A percentile compares a stretch with the other conserved stretches of the same genome.
Evolutionary conservation across 345 rosid species (phyloP).

Genomic region (Salix caprea): DNA sequence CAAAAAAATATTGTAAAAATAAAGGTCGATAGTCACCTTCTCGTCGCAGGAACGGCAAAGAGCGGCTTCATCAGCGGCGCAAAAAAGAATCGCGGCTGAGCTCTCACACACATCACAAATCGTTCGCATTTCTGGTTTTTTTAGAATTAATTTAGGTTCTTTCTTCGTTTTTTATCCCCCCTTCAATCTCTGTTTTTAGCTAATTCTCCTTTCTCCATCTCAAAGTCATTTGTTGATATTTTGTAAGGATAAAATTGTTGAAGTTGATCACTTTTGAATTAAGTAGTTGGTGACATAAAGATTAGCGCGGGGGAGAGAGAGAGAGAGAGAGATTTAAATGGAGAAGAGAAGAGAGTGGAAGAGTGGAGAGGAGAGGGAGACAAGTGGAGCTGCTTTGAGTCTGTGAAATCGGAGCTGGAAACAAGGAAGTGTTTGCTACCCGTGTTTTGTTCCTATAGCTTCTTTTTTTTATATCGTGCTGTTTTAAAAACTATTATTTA

Average conservation of each 20-base stretch:
- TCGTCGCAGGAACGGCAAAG: constrained; percentile 82
- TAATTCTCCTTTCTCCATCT: neutral
- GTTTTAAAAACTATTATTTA: too few relatives aligned
- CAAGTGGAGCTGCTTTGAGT: neutral
- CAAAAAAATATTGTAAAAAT: neutral
- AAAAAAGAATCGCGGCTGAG: constrained; percentile 77
- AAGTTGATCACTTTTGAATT: neutral
- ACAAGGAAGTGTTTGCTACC: neutral
- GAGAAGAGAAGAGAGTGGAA: neutral
- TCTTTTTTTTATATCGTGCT: too few relatives aligned
- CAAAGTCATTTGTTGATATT: neutral
- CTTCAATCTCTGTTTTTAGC: neutral
- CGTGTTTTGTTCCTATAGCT: too few relatives aligned
- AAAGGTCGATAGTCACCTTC: constrained; percentile 30
- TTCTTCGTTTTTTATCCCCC: neutral
- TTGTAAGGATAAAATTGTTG: neutral
- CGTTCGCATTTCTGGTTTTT: constrained; percentile 47
- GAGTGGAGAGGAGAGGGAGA: neutral
- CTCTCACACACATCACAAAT: constrained; percentile 69
- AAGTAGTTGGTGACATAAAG: neutral
- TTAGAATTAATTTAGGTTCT: neutral
- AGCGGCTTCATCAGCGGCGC: constrained; percentile 90
- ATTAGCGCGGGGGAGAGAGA: too few relatives aligned
- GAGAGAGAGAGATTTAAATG: neutral
- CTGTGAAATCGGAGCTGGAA: neutral